Base-by-base conservation (phyloP, 805 yeast genomes). In the Komagataella mondaviorum region DNA sequence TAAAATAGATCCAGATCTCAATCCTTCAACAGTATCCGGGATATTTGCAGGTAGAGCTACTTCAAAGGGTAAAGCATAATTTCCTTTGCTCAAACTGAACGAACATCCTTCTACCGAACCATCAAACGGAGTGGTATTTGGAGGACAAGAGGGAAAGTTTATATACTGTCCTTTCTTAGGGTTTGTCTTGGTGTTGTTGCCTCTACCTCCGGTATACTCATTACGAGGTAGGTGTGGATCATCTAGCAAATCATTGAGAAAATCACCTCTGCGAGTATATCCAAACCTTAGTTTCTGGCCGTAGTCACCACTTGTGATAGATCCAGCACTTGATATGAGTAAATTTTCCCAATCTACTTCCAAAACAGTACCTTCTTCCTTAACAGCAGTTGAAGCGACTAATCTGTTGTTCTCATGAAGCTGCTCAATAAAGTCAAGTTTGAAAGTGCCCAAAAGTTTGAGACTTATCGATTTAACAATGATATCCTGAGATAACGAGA, bases 1-100 rank as follows among this genome's bases (percentile, higher is more conserved):
- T 36, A 71, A 59, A 22, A 76, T 55, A 6, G 68, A 65, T 2
- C 73, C 78, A 46, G 66, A 63, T 23, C 63, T 59, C 48, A 76
- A 62, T 3, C 80, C 79, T 59, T 77, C 81, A 1, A 77, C 69
- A 0, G 81, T 71, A 55, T 76, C 82, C 8, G 76, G 69, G 0
- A 71, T 55, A 51, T 71, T 69, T 1, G 77, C 68, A 0, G 82
- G 81, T 23, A 77, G 59, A 10, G 60, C 61, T 6, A 71, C 62
- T 39, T 55, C 59, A 55, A 77, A 77, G 0, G 81, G 81, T 49
- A 77, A 60, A 46, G 71, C 69, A 56, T 77, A 77, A 58, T 77
- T 77, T 1, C 81, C 82, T 51, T 71, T 64, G 1, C 79, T 80
- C 24, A 77, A 61, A 12, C 68, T 60, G 55, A 67, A 77, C 18